These are phyloP conservation scores for Furcasterigmium sp. DNA, from an alignment of 2,329 filamentous ascomycete genomes.

Conservation along the genomic window DNA sequence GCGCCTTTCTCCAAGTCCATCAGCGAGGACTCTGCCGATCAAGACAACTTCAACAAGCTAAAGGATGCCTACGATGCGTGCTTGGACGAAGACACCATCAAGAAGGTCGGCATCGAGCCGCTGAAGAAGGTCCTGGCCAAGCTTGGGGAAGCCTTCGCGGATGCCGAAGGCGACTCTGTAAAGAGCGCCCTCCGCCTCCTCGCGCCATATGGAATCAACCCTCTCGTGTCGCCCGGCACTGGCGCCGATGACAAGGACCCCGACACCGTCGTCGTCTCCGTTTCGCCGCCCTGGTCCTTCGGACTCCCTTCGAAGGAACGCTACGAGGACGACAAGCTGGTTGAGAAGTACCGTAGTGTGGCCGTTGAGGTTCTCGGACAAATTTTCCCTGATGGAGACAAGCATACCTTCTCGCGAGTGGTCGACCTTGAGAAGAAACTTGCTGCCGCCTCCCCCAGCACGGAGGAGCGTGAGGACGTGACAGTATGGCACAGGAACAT, in stretches of 20 bases:
- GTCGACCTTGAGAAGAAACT: conserved; percentile 58
- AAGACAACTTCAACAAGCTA: conserved; percentile 62
- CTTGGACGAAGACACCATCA: conserved; percentile 54
- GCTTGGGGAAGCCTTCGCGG: conserved; percentile 11
- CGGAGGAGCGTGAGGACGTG: conserved; percentile 54
- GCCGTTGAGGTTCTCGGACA: conserved; percentile 16
- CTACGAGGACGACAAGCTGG: conserved; percentile 48
- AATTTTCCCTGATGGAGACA: conserved; percentile 26
- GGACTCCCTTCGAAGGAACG: conserved; percentile 59
- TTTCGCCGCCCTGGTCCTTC: conserved; percentile 41
- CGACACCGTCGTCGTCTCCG: conserved; percentile 25
- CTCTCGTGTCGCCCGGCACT: conserved; percentile 28
- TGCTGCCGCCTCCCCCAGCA: conserved; percentile 51
- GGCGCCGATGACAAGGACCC: conserved; percentile 39
- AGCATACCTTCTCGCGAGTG: conserved; percentile 33
- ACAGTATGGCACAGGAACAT: conserved; percentile 29
- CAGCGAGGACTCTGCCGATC: conserved; percentile 40
- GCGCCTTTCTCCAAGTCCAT: conserved; percentile 41
- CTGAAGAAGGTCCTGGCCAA: conserved; percentile 50
- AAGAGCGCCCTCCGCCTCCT: conserved; percentile 42
- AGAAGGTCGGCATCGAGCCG: conserved; percentile 48
- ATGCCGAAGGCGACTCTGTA: conserved; percentile 21
- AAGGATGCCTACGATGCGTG: conserved; percentile 61
- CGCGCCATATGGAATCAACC: conserved; percentile 35
- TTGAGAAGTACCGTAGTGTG: conserved; percentile 42